Conservation (phyloP, 345 rosid species). For the Aethionema arabicum region DNA sequence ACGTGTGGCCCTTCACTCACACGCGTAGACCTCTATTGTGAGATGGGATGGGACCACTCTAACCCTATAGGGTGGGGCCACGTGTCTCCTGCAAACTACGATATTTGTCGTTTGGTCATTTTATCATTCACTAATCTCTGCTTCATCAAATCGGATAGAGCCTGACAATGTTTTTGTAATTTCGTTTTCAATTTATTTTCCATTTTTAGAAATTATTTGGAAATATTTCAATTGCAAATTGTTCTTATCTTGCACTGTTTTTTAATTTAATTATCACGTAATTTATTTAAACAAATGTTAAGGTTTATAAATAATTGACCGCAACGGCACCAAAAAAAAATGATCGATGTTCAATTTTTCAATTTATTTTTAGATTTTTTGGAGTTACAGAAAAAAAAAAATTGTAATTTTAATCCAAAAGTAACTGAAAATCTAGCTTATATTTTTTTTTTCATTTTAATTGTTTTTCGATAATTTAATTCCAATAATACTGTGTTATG, state of each 20-base stretch:
- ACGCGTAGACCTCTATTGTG: slow-evolving; percentile 24
- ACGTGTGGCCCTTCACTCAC: slow-evolving; percentile 32
- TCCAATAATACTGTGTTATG: too few species aligned
- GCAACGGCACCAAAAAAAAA: too few species aligned
- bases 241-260: neutral
- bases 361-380: too few species aligned
- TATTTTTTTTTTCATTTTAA: too few species aligned
- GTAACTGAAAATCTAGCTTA: too few species aligned
- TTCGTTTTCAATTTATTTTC: slow-evolving; percentile 28
- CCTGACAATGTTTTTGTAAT: slow-evolving; percentile 26
- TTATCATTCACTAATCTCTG: slow-evolving; percentile 21
- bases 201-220: slow-evolving; percentile 13
- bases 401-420: too few species aligned
- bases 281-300: too few species aligned
- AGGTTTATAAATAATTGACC: too few species aligned
- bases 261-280: too few species aligned
- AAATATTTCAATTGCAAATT: neutral
- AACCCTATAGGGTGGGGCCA: slow-evolving; percentile 22
- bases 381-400: too few species aligned
- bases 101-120: slow-evolving; percentile 30
- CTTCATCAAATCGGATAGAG: slow-evolving; percentile 17
- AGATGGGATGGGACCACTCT: slow-evolving; percentile 27
- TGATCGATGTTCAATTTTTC: too few species aligned
- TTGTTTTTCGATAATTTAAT: too few species aligned
- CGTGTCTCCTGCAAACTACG: slow-evolving; percentile 29